These are phyloP conservation scores for Torulaspora globosa DNA, from an alignment of 1,139 yeast species.

Conservation along the genomic window DNA sequence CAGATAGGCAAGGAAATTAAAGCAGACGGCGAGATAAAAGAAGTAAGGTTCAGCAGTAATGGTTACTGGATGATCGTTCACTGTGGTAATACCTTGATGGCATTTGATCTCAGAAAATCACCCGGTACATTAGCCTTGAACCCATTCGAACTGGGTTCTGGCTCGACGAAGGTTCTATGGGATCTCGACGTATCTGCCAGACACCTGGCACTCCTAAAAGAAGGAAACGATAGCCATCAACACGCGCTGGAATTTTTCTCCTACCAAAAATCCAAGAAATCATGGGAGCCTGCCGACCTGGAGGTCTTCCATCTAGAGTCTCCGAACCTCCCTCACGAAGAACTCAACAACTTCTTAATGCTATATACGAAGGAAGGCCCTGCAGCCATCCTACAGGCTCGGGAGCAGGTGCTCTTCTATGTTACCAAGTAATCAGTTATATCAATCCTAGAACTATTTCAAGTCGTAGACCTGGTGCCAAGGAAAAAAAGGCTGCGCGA, in stretches of 20 bases:
- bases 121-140: slow-evolving; percentile 22
- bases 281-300: slow-evolving; percentile 11
- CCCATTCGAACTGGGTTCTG: slow-evolving; percentile 9
- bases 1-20: slow-evolving; percentile 21
- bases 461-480: neutral
- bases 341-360: slow-evolving; percentile 4
- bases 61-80: slow-evolving; percentile 61
- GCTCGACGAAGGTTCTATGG: slow-evolving; percentile 7
- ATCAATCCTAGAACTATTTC: neutral
- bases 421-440: neutral
- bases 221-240: neutral
- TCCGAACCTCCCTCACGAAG: neutral
- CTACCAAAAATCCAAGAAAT: slow-evolving; percentile 14
- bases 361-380: slow-evolving; percentile 9
- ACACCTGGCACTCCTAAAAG: slow-evolving; percentile 7
- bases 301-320: neutral
- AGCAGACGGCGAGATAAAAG: slow-evolving; percentile 35
- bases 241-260: slow-evolving; percentile 5
- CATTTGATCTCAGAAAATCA: slow-evolving; percentile 57
- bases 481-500: neutral
- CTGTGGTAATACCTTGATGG: slow-evolving; percentile 35
- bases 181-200: slow-evolving; percentile 22
- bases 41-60: slow-evolving; percentile 55
- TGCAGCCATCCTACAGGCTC: slow-evolving; percentile 5
- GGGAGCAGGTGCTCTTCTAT: slow-evolving; percentile 5